Percentiles rank a stretch among this genome's conserved stretches.
phyloP scores from a whole-genome alignment of 163 green algal species.

The Volvox carteri region DNA sequence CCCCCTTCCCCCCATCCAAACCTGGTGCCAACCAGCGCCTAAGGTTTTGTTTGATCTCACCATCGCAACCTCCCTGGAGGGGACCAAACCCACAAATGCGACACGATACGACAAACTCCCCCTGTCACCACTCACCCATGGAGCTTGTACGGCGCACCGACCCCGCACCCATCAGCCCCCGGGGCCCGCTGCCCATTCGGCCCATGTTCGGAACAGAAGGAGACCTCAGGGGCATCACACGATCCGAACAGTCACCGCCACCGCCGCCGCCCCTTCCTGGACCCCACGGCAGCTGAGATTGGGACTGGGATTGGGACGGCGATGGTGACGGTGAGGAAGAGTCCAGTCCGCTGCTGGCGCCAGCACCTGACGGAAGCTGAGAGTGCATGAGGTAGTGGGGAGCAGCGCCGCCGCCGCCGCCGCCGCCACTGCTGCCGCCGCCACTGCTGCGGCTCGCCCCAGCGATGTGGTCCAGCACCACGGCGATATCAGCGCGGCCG shows the following conservation, averaged over 20 bases:
- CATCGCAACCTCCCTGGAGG: too few relatives aligned
- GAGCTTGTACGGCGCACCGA: conserved; percentile 14
- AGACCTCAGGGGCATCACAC: conserved; percentile 12
- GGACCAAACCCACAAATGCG: too few relatives aligned
- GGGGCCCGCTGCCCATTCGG: neutral
- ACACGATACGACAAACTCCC: too few relatives aligned
- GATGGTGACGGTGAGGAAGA: too few relatives aligned
- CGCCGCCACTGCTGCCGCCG: too few relatives aligned
- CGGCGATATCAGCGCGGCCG: neutral
- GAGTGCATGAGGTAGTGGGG: too few relatives aligned
- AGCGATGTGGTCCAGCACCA: neutral
- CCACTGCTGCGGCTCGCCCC: neutral
- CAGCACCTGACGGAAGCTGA: neutral
- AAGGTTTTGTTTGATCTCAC: too few relatives aligned
- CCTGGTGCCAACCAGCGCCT: too few relatives aligned
- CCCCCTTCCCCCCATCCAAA: too few relatives aligned
- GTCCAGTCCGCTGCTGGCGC: too few relatives aligned
- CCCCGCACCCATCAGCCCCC: neutral
- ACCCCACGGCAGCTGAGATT: neutral
- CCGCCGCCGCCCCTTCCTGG: too few relatives aligned
- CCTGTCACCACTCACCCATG: conserved; percentile 19
- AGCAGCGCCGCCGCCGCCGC: too few relatives aligned
- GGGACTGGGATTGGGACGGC: neutral
- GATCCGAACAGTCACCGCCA: neutral
- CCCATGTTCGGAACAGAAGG: conserved; percentile 42